Conservation (phyloP, 202 grass and related monocot genomes). For the Setaria italica region DNA sequence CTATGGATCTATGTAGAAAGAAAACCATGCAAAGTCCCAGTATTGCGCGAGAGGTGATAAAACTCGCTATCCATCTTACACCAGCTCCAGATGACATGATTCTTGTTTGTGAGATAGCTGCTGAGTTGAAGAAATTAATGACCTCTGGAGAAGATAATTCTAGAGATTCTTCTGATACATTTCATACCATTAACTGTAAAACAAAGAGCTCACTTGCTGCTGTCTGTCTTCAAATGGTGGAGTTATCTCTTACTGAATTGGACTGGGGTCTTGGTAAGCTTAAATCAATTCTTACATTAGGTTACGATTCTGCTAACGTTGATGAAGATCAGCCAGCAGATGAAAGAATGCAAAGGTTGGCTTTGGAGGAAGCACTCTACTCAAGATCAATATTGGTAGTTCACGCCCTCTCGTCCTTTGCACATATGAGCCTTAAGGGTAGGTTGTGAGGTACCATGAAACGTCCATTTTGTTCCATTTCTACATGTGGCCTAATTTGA, state of each 20-base stretch:
- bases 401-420: constrained; percentile 69
- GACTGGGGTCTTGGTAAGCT: constrained; percentile 71
- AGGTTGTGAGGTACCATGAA: constrained; percentile 39
- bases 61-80: constrained; percentile 59
- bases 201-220: constrained; percentile 68
- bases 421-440: constrained; percentile 87
- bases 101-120: constrained; percentile 63
- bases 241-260: constrained; percentile 81
- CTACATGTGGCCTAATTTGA: constrained; percentile 44
- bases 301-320: constrained; percentile 47
- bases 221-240: constrained; percentile 68
- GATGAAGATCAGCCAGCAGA: constrained; percentile 58
- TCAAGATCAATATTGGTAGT: constrained; percentile 72
- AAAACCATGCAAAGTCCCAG: constrained; percentile 54
- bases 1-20: constrained; percentile 51
- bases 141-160: constrained; percentile 54
- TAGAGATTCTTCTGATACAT: constrained; percentile 54
- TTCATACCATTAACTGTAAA: constrained; percentile 69
- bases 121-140: constrained; percentile 61
- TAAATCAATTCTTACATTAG: constrained; percentile 59
- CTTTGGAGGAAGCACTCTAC: constrained; percentile 81
- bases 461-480: constrained; percentile 22
- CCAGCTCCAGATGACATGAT: constrained; percentile 67
- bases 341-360: constrained; percentile 53
- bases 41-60: constrained; percentile 53